Evolutionary conservation across 2,329 filamentous ascomycete species (phyloP).

Genomic region (Aspergillus awamori): DNA sequence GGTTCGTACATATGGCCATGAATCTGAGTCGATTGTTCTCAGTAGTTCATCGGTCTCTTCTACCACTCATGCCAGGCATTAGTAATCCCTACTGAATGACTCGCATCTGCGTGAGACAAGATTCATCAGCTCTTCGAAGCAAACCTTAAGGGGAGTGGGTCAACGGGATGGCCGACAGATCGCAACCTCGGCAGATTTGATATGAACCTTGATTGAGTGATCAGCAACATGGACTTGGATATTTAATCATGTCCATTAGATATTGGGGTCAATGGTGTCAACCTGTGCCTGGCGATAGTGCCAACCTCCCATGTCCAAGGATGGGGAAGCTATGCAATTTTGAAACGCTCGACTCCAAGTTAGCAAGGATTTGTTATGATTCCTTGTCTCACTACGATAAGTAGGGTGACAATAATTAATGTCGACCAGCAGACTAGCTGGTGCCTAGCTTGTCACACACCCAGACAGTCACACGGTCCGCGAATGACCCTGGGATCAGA

Average conservation of each 20-base stretch:
- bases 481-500: constrained; percentile 2
- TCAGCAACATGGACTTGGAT: background rate
- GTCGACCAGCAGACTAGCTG: background rate
- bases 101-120: background rate
- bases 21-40: background rate
- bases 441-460: background rate
- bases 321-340: no score
- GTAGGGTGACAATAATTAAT: no score
- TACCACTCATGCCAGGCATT: background rate
- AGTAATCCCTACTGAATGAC: background rate
- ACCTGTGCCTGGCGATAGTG: no score
- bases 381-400: no score
- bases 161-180: background rate
- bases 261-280: no score
- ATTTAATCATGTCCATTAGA: no score
- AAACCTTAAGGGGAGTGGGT: background rate
- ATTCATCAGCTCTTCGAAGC: background rate
- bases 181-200: background rate
- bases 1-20: no score
- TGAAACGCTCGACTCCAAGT: no score
- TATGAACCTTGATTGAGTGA: background rate
- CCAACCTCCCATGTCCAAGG: no score
- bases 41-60: background rate
- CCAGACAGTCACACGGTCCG: background rate
- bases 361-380: no score